Evolutionary conservation across 371 early-diverging fungal genomes (phyloP).

Genomic region (Coemansia sp.): DNA sequence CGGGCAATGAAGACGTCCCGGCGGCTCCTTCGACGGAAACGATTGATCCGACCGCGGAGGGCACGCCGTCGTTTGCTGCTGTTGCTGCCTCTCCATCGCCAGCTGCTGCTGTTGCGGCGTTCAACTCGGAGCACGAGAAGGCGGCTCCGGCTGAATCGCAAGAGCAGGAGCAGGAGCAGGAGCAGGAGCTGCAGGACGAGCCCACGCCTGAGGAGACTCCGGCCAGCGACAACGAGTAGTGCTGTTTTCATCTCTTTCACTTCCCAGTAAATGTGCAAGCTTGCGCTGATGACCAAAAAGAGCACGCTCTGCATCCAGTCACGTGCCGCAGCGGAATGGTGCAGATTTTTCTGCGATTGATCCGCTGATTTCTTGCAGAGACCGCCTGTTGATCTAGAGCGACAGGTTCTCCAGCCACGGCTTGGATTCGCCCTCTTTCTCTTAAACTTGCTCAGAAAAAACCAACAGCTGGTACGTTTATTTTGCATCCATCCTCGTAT

Average conservation of each 20-base stretch:
- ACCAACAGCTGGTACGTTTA: conserved; percentile 10
- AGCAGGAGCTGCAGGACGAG: background rate
- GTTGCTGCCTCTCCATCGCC: conserved; percentile 2
- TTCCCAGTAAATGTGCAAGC: too few relatives aligned
- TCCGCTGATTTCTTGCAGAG: background rate
- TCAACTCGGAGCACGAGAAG: background rate
- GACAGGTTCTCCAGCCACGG: background rate
- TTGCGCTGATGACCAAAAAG: too few relatives aligned
- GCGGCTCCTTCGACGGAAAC: background rate
- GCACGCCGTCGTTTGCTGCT: conserved; percentile 6
- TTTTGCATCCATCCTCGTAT: conserved; percentile 9
- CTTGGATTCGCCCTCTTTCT: conserved; percentile 9
- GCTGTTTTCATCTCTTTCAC: too few relatives aligned
- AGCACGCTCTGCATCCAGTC: too few relatives aligned
- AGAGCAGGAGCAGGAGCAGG: background rate
- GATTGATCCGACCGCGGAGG: background rate
- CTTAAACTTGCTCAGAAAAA: conserved; percentile 8
- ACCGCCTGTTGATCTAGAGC: background rate
- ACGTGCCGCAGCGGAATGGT: too few relatives aligned
- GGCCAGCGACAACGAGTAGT: too few relatives aligned
- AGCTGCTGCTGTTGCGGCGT: background rate
- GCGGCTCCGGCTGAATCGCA: background rate
- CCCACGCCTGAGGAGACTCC: too few relatives aligned
- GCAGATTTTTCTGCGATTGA: too few relatives aligned
- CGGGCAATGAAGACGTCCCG: background rate